These are phyloP conservation scores for Theobroma grandiflorum DNA, from an alignment of 441 rosid genomes.

Conservation along the genomic window DNA sequence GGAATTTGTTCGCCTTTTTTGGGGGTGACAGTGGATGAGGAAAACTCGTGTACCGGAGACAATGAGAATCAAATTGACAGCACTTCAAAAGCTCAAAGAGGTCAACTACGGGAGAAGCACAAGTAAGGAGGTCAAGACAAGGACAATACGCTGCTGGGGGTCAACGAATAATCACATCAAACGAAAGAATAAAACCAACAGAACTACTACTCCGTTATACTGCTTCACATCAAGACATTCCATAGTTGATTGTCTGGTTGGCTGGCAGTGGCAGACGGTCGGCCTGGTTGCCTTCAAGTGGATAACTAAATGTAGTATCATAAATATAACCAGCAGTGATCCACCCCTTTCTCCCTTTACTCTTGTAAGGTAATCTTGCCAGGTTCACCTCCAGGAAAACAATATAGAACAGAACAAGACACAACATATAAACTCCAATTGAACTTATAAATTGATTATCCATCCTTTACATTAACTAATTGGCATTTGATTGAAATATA, in stretches of 20 bases:
- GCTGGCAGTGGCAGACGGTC: background rate
- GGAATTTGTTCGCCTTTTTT: background rate
- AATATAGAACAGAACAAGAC: background rate
- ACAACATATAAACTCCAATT: background rate
- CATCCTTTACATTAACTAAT: background rate
- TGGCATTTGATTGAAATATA: background rate
- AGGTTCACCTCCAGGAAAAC: background rate
- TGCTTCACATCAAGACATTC: slow-evolving; percentile 3
- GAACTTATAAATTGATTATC: background rate
- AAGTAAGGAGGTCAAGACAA: background rate
- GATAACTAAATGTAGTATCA: too few relatives aligned
- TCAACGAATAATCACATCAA: background rate
- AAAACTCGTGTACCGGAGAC: background rate
- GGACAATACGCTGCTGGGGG: background rate
- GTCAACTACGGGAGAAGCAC: background rate
- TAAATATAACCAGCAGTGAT: background rate
- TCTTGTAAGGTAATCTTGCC: background rate
- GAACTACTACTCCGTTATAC: background rate
- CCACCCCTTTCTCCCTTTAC: background rate
- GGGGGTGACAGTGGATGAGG: background rate
- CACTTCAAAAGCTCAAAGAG: background rate
- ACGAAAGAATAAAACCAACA: background rate
- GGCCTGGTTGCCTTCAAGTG: background rate
- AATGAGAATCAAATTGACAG: background rate
- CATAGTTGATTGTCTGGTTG: slow-evolving; percentile 16